These are phyloP conservation scores for Saturnispora dispora DNA, from an alignment of 805 yeast species.

Conservation along the genomic window DNA sequence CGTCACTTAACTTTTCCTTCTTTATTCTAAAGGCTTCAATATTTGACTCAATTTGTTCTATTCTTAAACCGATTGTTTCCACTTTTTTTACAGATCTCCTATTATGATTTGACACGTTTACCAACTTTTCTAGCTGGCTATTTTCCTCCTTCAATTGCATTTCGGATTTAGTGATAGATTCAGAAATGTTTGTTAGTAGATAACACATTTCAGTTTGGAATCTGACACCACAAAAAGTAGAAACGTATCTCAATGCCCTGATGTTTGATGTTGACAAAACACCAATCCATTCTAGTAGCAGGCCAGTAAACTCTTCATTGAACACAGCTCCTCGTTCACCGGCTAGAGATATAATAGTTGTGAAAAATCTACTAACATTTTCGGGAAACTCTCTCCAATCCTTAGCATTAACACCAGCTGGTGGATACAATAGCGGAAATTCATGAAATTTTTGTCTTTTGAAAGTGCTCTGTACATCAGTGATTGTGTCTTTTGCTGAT, in stretches of 20 bases:
- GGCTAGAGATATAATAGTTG: conserved; percentile 39
- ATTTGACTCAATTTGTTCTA: conserved; percentile 37
- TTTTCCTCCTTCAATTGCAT: conserved; percentile 32
- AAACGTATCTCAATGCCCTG: conserved; percentile 60
- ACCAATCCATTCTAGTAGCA: conserved; percentile 65
- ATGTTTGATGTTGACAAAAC: conserved; percentile 61
- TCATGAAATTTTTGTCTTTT: conserved; percentile 56
- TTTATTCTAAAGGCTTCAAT: conserved; percentile 37
- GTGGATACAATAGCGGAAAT: conserved; percentile 40
- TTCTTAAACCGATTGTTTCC: conserved; percentile 31
- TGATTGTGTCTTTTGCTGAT: conserved; percentile 63
- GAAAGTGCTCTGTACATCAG: conserved; percentile 59
- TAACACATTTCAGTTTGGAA: conserved; percentile 56
- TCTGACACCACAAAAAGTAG: conserved; percentile 50
- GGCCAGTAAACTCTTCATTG: conserved; percentile 37
- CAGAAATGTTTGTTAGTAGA: conserved; percentile 31
- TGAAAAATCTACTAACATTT: conserved; percentile 49
- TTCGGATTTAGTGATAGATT: conserved; percentile 34
- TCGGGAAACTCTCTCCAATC: conserved; percentile 41
- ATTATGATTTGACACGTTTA: conserved; percentile 14
- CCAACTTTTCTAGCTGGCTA: conserved; percentile 7
- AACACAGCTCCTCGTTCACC: conserved; percentile 58
- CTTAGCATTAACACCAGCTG: conserved; percentile 29
- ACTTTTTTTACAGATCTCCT: conserved; percentile 27
- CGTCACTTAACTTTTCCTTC: conserved; percentile 43